A percentile compares a stretch with the other conserved stretches of the same genome.
Conservation (phyloP, 306 rosid genomes). For the Trichosanthes truncata region DNA sequence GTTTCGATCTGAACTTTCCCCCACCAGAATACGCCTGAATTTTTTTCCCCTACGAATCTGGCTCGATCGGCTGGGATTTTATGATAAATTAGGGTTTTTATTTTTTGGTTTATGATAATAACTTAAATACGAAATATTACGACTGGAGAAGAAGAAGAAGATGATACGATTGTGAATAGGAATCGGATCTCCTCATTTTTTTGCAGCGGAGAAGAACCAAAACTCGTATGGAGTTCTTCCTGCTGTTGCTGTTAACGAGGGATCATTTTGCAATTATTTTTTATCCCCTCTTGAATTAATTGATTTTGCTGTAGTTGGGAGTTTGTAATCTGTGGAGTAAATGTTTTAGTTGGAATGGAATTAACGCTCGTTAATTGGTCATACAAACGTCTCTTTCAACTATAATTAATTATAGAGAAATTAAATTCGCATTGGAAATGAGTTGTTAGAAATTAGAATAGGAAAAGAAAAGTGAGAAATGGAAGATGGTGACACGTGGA, state of each 20-base stretch:
- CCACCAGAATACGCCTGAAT: slow-evolving; percentile 26
- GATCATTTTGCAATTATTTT: slow-evolving; percentile 1
- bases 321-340: slow-evolving; percentile 15
- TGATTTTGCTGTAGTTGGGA: background rate
- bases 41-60: slow-evolving; percentile 3
- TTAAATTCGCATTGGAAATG: no score
- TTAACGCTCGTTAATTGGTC: background rate
- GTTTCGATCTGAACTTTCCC: slow-evolving; percentile 37
- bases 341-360: background rate
- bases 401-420: no score
- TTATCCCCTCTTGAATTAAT: background rate
- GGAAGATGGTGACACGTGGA: background rate
- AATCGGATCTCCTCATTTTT: slow-evolving; percentile 21
- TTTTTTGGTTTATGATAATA: background rate
- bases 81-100: background rate
- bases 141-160: background rate
- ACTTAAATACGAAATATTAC: background rate
- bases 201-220: slow-evolving; percentile 19
- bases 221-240: background rate
- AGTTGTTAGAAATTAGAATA: no score
- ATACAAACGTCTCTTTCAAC: no score
- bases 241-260: slow-evolving; percentile 17
- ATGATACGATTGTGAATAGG: slow-evolving; percentile 19
- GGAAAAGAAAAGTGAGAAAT: background rate
- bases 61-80: slow-evolving; percentile 7